Base-by-base conservation (phyloP, 139 green algal species). In the Tetradesmus lagerheimii region DNA sequence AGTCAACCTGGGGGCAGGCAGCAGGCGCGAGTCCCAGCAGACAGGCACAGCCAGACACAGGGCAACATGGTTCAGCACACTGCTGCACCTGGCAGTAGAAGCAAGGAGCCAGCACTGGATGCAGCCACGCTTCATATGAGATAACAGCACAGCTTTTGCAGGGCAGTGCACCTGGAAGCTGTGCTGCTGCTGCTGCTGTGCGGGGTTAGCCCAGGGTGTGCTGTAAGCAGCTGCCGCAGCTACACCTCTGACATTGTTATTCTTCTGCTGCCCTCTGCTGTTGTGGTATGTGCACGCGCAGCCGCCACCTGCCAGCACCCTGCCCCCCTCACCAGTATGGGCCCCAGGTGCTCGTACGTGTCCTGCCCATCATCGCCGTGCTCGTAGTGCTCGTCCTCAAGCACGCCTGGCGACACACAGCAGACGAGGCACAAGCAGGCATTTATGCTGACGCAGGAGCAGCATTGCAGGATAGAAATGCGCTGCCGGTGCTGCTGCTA, bases 321-420 rank as follows among this genome's bases (percentile, higher is more conserved):
- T 62, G 47, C 47, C 20, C 47, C 43, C 50, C 92, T 88, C 89
- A 96, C 94, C 90, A 96, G 86, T 67, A 96, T 94, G 1, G 88
- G 91, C 20, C 94, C 93, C 1, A 96, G 90, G 20, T 88, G 66
- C 12, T 96, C 94, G 78, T 85, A 95, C 2, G 90, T 92, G 9
- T 93, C 92, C 41, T 91, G 80, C 14, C 94, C 94, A 37, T 93
- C 89, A 39, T 93, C 89, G 4, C 93, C 94, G 39, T 91, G 94
- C 35, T 96, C 94, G 88, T 96, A 96, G 45, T 94, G 87, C 53
- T 95, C 92, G 64, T 96, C 94, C 53, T 96, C 93, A 2, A 96
- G 83, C 35, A 96, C 71, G 23, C 85, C 92, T 88, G 64, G 5
- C 3, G 2, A 75, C 0, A 12, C 16, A 78, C 82, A 62, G 53